Base-by-base conservation (phyloP, 192 early-diverging fungal species). In the Mortierella hygrophila region DNA sequence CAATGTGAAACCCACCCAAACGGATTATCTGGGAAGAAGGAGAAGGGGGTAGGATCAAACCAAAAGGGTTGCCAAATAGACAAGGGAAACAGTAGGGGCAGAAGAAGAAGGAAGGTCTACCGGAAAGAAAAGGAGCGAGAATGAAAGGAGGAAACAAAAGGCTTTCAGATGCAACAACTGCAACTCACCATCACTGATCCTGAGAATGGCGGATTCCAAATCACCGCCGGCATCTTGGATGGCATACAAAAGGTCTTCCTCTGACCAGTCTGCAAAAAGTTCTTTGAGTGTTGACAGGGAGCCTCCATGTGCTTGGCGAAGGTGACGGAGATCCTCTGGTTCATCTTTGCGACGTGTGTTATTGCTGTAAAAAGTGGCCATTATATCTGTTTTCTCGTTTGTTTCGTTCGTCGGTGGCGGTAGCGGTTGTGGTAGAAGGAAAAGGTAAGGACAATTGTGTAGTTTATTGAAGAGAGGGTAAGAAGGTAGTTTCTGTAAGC, bases 141-240 rank as follows among this genome's bases (percentile, higher is more conserved):
- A 32, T 77, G 41, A 32, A 47, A 4, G 29, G 23, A 68, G 29
- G 46, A 44, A n/a, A 76, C 29, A 35, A 57, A 42, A 54, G 68
- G 29, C 37, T 68, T 26, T 32, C 1, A 60, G 44, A 13, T 0
- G 18, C 5, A 52, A 20, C 21, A 52, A 52, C 18, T 0, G 16
- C 10, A 26, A 54, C 71, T 57, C 90, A 93, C 94, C 94, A 91
- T 97, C 95, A 73, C 90, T 89, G 77, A 99, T 98, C 72, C 96
- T 90, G 70, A 73, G 88, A 90, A 95, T 93, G 72, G 96, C 92
- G 26, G 91, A 75, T 44, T 97, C 95, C 42, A 98, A 82, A 82
- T 99, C 96, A 35, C 97, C 97, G 52, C 92, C 79, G 70, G 94
- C 93, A 81, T 99, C 97, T 82, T 96, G 93, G 72, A 98, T 87